phyloP scores from a whole-genome alignment of 163 green algal species.

The Chlorella variabilis region DNA sequence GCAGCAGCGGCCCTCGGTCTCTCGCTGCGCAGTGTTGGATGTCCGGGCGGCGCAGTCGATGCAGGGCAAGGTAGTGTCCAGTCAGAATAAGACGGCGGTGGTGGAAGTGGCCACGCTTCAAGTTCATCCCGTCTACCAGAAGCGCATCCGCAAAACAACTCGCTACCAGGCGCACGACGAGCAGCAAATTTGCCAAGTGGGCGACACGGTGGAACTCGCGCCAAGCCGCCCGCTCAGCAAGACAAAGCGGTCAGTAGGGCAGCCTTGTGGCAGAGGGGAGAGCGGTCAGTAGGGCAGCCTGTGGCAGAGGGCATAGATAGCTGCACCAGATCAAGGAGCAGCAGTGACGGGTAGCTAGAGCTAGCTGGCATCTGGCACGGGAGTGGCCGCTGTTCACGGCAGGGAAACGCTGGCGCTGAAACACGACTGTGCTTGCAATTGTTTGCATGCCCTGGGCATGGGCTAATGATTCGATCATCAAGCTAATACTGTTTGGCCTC shows the following conservation, averaged over 20 bases:
- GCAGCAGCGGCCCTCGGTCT: not conserved
- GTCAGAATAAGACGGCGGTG: conserved; percentile 48
- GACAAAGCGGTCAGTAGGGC: conserved; percentile 63
- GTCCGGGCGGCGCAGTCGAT: conserved; percentile 32
- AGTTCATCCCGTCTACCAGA: conserved; percentile 47
- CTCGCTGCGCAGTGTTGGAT: too few relatives aligned
- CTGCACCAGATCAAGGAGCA: too few relatives aligned
- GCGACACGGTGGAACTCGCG: conserved; percentile 60
- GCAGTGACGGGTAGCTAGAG: too few relatives aligned
- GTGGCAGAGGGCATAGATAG: too few relatives aligned
- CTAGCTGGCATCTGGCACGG: too few relatives aligned
- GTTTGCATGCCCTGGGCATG: too few relatives aligned
- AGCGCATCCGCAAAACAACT: conserved; percentile 53
- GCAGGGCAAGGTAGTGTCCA: conserved; percentile 38
- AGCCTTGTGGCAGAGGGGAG: not conserved
- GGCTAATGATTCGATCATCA: too few relatives aligned
- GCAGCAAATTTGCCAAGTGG: conserved; percentile 50
- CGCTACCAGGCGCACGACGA: conserved; percentile 71
- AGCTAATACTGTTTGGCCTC: too few relatives aligned
- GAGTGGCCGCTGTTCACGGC: too few relatives aligned
- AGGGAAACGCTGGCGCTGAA: too few relatives aligned
- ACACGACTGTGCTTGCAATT: too few relatives aligned
- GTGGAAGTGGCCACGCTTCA: conserved; percentile 27
- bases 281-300: too few relatives aligned
- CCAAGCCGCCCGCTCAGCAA: conserved; percentile 58